Percentiles rank a stretch among this genome's conserved stretches.
These are phyloP conservation scores for Ophiostoma perfectum DNA, from an alignment of 2,329 filamentous ascomycete species.

Conservation along the genomic window DNA sequence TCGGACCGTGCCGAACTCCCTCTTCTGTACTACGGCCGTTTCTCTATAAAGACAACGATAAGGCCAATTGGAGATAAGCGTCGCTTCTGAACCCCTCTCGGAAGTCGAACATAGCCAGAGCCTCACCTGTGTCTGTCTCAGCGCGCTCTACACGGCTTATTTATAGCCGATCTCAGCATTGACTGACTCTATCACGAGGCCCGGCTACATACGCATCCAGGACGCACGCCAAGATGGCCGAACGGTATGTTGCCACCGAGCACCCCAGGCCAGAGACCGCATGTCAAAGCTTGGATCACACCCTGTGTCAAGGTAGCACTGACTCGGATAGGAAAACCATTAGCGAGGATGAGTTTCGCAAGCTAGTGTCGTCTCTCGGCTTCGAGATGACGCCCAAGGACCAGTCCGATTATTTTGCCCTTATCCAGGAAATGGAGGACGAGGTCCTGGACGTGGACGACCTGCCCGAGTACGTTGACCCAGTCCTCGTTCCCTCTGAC, in stretches of 20 bases:
- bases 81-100: neutral
- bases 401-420: conserved; percentile 30
- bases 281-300: no score
- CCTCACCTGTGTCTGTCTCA: no score
- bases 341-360: conserved; percentile 23
- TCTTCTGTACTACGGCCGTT: neutral
- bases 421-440: conserved; percentile 31
- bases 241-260: neutral
- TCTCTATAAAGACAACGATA: neutral
- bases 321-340: conserved; percentile 15
- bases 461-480: conserved; percentile 31
- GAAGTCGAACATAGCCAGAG: neutral
- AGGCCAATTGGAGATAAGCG: conserved; percentile 2
- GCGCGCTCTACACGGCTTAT: no score
- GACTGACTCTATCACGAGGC: no score
- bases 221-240: conserved; percentile 3
- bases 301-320: neutral
- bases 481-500: conserved; percentile 26
- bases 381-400: conserved; percentile 28
- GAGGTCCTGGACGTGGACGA: conserved; percentile 30
- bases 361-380: conserved; percentile 22
- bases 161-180: no score
- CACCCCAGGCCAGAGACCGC: neutral
- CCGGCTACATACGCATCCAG: neutral
- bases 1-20: neutral